Evolutionary conservation across 805 yeast genomes (phyloP).

Genomic region (Candida chauliodis): DNA sequence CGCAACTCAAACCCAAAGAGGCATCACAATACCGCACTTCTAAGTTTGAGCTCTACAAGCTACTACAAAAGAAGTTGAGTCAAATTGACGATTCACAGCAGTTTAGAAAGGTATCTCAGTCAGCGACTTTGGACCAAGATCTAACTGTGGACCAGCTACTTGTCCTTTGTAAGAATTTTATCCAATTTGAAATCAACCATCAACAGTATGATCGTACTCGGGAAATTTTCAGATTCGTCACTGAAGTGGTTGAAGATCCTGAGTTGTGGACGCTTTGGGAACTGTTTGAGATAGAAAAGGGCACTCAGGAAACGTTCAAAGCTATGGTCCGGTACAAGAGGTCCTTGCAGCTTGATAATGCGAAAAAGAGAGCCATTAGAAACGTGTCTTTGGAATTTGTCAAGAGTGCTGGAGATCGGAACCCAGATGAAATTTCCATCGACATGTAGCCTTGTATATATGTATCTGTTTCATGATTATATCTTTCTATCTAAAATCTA

Average conservation of each 20-base stretch:
- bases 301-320: conserved; percentile 68
- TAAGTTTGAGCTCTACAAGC: conserved; percentile 20
- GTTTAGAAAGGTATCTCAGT: conserved; percentile 37
- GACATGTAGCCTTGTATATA: conserved; percentile 34
- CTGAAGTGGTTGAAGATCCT: conserved; percentile 14
- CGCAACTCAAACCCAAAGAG: background rate
- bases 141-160: conserved; percentile 43
- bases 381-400: conserved; percentile 47
- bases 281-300: conserved; percentile 66
- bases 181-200: conserved; percentile 50
- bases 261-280: conserved; percentile 67
- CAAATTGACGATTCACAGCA: conserved; percentile 15
- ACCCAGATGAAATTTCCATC: conserved; percentile 62
- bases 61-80: conserved; percentile 9
- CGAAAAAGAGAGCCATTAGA: conserved; percentile 7
- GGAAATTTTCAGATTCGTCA: conserved; percentile 47
- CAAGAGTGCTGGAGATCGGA: conserved; percentile 28
- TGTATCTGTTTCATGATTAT: too few species aligned
- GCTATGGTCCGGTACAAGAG: conserved; percentile 67
- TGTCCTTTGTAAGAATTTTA: conserved; percentile 49
- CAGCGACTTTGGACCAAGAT: conserved; percentile 38
- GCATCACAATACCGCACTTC: conserved; percentile 9
- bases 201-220: conserved; percentile 62
- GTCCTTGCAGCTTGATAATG: conserved; percentile 3
- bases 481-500: too few species aligned